These are phyloP conservation scores for Vigna angularis DNA, from an alignment of 306 rosid species.

Conservation along the genomic window DNA sequence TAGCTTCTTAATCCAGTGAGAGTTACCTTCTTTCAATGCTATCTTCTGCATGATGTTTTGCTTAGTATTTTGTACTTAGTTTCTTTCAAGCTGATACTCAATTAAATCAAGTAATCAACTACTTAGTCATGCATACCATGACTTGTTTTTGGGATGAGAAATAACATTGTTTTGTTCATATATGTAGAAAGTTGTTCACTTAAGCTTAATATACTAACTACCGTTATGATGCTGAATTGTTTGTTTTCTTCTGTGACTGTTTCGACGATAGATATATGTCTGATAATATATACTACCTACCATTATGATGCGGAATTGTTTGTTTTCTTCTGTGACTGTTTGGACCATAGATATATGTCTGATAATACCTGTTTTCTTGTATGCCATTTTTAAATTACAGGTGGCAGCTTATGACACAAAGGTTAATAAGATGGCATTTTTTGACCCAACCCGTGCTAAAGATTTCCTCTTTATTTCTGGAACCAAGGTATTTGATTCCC, in stretches of 20 bases:
- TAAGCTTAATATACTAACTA: slow-evolving; percentile 22
- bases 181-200: not conserved
- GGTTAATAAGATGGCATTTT: slow-evolving; percentile 91
- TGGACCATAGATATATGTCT: not conserved
- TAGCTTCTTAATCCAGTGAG: slow-evolving; percentile 20
- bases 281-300: not conserved
- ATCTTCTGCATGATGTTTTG: slow-evolving; percentile 13
- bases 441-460: slow-evolving; percentile 81
- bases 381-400: slow-evolving; percentile 55
- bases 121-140: slow-evolving; percentile 23
- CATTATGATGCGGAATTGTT: too few species aligned
- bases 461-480: slow-evolving; percentile 98
- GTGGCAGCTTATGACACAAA: slow-evolving; percentile 94
- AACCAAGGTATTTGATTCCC: slow-evolving; percentile 74
- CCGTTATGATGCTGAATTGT: slow-evolving; percentile 10
- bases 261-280: not conserved
- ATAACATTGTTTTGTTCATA: slow-evolving; percentile 6
- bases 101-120: not conserved
- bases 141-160: slow-evolving; percentile 25
- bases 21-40: not conserved
- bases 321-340: not conserved
- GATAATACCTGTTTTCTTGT: not conserved
- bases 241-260: not conserved
- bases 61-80: slow-evolving; percentile 15
- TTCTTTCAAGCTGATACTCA: slow-evolving; percentile 5